Conservation (phyloP, 2,329 filamentous ascomycete species). For the Pseudogymnoascus sp. region DNA sequence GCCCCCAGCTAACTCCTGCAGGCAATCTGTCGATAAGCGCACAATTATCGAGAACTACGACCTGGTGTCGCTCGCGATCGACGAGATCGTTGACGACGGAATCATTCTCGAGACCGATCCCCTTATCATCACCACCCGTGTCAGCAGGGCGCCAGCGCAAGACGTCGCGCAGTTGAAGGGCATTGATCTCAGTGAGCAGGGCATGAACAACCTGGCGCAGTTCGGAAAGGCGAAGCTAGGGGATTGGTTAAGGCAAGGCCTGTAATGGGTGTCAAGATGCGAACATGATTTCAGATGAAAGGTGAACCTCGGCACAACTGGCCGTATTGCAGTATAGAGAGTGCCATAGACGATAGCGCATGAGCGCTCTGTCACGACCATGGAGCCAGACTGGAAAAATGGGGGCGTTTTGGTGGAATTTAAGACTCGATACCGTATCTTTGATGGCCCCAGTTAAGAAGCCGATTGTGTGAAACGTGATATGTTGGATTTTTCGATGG, state of each 20-base stretch:
- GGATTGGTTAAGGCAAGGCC: conserved; percentile 79
- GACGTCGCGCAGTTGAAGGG: conserved; percentile 83
- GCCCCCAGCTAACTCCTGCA: conserved; percentile 30
- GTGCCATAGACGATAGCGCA: conserved; percentile 1
- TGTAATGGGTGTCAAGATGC: conserved; percentile 38
- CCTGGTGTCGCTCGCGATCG: conserved; percentile 83
- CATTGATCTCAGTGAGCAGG: conserved; percentile 93
- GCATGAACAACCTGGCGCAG: conserved; percentile 87
- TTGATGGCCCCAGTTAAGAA: background rate
- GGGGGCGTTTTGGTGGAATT: conserved; percentile 9
- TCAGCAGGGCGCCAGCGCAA: conserved; percentile 83
- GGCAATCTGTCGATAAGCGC: conserved; percentile 93
- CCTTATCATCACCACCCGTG: conserved; percentile 83
- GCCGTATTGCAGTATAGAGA: conserved; percentile 1
- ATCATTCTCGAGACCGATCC: conserved; percentile 97
- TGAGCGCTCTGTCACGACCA: background rate
- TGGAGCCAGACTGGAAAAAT: conserved; percentile 7
- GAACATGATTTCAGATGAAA: conserved; percentile 23
- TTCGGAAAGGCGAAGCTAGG: conserved; percentile 87
- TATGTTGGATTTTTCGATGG: background rate
- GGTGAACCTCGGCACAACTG: background rate
- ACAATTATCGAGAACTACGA: conserved; percentile 99
- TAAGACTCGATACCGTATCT: conserved; percentile 3
- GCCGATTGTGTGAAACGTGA: background rate
- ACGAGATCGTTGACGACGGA: conserved; percentile 91